phyloP scores from a whole-genome alignment of 2,329 filamentous ascomycete species.

The Pseudogymnoascus sp. region DNA sequence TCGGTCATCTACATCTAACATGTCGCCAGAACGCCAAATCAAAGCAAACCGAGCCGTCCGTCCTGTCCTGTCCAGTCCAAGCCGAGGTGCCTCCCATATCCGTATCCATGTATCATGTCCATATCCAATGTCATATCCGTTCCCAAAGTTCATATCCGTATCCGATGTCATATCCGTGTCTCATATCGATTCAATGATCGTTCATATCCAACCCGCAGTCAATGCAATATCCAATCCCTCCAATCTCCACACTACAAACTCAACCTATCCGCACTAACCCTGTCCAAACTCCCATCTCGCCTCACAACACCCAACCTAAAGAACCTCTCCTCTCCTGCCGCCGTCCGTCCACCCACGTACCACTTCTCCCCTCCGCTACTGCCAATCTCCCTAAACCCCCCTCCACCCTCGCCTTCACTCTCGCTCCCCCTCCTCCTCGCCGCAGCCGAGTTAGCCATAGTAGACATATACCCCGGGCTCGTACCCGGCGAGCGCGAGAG shows the following conservation, averaged over 20 bases:
- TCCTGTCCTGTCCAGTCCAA: neutral
- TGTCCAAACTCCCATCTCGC: constrained; percentile 63
- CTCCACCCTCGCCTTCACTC: constrained; percentile 58
- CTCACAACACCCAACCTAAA: constrained; percentile 73
- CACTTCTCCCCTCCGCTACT: constrained; percentile 61
- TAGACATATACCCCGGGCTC: neutral
- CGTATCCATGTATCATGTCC: neutral
- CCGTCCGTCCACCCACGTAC: constrained; percentile 73
- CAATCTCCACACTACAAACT: constrained; percentile 45
- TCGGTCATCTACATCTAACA: neutral
- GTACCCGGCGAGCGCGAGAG: constrained; percentile 18
- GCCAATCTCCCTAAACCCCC: neutral
- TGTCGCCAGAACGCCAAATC: neutral
- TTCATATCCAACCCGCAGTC: neutral
- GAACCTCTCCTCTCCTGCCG: constrained; percentile 69
- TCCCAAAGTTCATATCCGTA: neutral
- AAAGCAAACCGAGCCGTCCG: neutral
- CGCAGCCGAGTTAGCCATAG: constrained; percentile 2
- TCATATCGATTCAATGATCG: neutral
- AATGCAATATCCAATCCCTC: neutral
- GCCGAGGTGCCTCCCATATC: neutral
- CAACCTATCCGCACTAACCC: constrained; percentile 65
- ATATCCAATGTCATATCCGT: neutral
- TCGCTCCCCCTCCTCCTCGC: constrained; percentile 52
- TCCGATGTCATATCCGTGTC: neutral